Base-by-base conservation (phyloP, 129 eudicot species). In the Pittosporum tobira region DNA sequence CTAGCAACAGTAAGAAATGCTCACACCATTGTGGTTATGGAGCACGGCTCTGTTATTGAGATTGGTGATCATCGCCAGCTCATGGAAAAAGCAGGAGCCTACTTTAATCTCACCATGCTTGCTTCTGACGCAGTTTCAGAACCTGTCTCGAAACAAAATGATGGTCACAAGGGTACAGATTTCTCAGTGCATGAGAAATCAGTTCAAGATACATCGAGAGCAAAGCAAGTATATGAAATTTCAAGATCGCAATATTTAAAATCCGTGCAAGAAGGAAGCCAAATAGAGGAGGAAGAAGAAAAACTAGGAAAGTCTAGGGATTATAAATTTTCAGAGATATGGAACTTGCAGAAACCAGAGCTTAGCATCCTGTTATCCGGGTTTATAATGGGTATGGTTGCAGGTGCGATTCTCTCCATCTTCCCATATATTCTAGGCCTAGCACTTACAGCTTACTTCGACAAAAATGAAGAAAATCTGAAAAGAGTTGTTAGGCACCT, bases 1-100 rank as follows among this genome's bases (percentile, higher is more conserved):
- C 85, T 87, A 21, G 95, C 88, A 36, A 87, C 95, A 2, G 85
- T 87, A 10, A 67, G 82, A 44, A 87, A 79, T 50, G 91, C 95
- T 30, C 60, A 87, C 71, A 64, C 71, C 16, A 87, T 87, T 31
- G 83, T 80, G 47, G 95, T 82, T 15, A 79, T 87, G 49, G 95
- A 83, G 40, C 78, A 64, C 21, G 95, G 95, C 22, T 71, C 88
- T 6, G 84, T 77, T 19, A 69, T 80, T 53, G 93, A 87, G 74
- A 74, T 68, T 3, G 95, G 95, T n/a, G 76, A 60, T 75, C 95
- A 87, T 65, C 54, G 53, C 43, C 66, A 80, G 63, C 95, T 87
- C 30, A 87, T 82, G 88, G 83, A 79, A 19, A 68, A 53, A 54
- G 65, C 70, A 63, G 95, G 95, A 43, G 76, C 84, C 0, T 87